Conservation (phyloP, 2,329 filamentous ascomycete genomes). For the Huntiella bhutanensis region DNA sequence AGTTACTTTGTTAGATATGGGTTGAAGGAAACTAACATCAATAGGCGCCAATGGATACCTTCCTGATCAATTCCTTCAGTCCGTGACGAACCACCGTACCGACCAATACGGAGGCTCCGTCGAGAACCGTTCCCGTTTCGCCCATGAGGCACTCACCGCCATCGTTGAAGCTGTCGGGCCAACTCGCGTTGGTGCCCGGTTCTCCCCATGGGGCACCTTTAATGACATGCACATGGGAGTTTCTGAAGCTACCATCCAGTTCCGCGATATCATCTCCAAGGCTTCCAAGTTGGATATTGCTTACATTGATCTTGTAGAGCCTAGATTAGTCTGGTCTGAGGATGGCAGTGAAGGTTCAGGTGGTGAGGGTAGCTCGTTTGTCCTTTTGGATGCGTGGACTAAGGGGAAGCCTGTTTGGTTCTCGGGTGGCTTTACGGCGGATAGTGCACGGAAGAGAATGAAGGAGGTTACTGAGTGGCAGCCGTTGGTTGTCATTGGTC, state of each 20-base stretch:
- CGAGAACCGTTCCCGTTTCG: constrained; percentile 32
- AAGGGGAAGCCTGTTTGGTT: constrained; percentile 17
- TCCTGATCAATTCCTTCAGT: constrained; percentile 42
- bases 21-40: not conserved
- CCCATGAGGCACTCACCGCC: constrained; percentile 28
- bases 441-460: constrained; percentile 14
- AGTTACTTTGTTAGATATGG: not conserved
- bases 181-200: constrained; percentile 31
- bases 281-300: constrained; percentile 33
- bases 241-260: constrained; percentile 31
- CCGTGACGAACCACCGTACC: constrained; percentile 30
- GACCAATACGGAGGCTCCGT: constrained; percentile 36
- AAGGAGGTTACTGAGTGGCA: constrained; percentile 15
- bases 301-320: constrained; percentile 40
- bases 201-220: constrained; percentile 38
- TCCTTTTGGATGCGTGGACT: constrained; percentile 1
- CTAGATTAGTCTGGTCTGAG: constrained; percentile 24
- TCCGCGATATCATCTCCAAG: constrained; percentile 32
- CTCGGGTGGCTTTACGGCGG: constrained; percentile 17
- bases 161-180: constrained; percentile 26
- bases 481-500: constrained; percentile 17
- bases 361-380: constrained; percentile 17
- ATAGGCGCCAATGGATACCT: constrained; percentile 39
- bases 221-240: constrained; percentile 41
- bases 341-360: constrained; percentile 18